Evolutionary conservation across 768 basidiomycete species (phyloP), one percentile per base, ranked within the genome.

Genomic region (Leccinum broughii): DNA sequence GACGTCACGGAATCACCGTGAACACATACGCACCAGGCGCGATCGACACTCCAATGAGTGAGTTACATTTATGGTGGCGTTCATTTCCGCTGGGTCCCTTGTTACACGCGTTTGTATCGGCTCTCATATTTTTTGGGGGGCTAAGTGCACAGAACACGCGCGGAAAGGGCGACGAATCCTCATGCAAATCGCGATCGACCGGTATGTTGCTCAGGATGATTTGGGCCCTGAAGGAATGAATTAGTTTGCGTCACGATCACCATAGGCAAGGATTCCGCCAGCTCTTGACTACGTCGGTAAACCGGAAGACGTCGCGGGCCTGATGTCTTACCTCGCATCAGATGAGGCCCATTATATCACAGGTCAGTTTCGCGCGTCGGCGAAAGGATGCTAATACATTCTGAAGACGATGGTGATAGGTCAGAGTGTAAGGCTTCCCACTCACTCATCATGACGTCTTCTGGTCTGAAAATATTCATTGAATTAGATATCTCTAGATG

Each of bases 1-100:
- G 70, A 8, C 62, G 61, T 28, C 62, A 80, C 57, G 67, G 66
- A 6, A 81, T 81, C 37, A 80, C 76, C 1, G 78, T 79, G 17
- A 81, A 81, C 39, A 74, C 77, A 2, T 79, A 80, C 54, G 78
- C 48, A 2, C 69, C 56, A 3, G 64, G 64, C 7, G 65, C 51
- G 17, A 62, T 59, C 30, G 37, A 57, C 20, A 64, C 51, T 9
- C 50, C 50, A 11, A 60, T 56, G 34, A 28, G 63, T 60, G 60
- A 41, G 39, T 41, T 41, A 41, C 39, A 17, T 39, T 39, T 41
- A n/a, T 41, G 69, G 75, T 57, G 49, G 10, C 24, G 30, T 54
- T 35, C 32, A n/a, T 56, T n/a, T 54, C 51, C 50, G 48, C 14
- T 32, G 20, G 14, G 39, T 14, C 48, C 14, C 20, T 13, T 56